Conservation (phyloP, 306 rosid species). For the Malus sieversii region DNA sequence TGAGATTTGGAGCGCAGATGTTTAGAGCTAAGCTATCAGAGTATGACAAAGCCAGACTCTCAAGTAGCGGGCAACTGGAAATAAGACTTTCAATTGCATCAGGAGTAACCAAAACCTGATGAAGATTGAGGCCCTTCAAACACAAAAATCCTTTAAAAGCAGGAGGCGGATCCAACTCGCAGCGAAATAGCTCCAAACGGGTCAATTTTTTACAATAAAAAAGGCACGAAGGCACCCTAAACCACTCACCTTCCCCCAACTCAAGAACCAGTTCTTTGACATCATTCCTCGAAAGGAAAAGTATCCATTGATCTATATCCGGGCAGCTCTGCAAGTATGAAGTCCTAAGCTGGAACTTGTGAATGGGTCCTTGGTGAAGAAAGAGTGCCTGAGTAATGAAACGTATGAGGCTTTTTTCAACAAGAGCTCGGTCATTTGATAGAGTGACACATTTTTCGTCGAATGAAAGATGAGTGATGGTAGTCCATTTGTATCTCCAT, state of each 20-base stretch:
- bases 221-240: constrained; percentile 71
- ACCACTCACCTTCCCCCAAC: constrained; percentile 67
- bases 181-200: constrained; percentile 59
- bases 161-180: constrained; percentile 76
- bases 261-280: constrained; percentile 65
- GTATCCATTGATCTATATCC: constrained; percentile 82
- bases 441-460: constrained; percentile 52
- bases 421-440: constrained; percentile 22
- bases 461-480: constrained; percentile 59
- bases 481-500: constrained; percentile 84
- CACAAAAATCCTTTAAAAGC: constrained; percentile 52
- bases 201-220: constrained; percentile 58
- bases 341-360: constrained; percentile 63
- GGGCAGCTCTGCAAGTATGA: constrained; percentile 52
- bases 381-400: constrained; percentile 59
- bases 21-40: constrained; percentile 59
- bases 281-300: constrained; percentile 74
- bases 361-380: constrained; percentile 90
- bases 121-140: constrained; percentile 67
- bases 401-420: constrained; percentile 36
- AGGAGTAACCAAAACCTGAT: constrained; percentile 57
- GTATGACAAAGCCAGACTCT: constrained; percentile 61
- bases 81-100: constrained; percentile 75
- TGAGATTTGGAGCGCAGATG: constrained; percentile 72
- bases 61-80: constrained; percentile 62